A percentile compares a stretch with the other conserved stretches of the same genome.
These are phyloP conservation scores for Kwoniella sp. DNA, from an alignment of 768 basidiomycete genomes.

Conservation along the genomic window DNA sequence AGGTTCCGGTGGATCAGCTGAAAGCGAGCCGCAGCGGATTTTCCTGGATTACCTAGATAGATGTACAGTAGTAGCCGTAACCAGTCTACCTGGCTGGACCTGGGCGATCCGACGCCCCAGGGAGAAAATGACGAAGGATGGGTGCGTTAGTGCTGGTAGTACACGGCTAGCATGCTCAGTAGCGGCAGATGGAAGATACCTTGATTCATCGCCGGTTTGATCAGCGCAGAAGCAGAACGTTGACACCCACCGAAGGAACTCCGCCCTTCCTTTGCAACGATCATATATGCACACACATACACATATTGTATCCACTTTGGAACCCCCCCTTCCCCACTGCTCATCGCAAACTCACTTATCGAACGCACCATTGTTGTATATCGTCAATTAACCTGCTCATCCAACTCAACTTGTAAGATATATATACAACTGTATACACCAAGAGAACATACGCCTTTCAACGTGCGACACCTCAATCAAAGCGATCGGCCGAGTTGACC, in stretches of 20 bases:
- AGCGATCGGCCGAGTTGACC: background rate
- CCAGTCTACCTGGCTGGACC: no score
- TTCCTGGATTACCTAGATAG: background rate
- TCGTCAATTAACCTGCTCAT: background rate
- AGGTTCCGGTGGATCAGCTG: background rate
- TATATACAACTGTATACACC: background rate
- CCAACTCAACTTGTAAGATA: no score
- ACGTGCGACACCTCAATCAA: background rate
- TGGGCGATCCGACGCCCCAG: no score
- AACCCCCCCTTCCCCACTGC: background rate
- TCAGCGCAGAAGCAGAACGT: background rate
- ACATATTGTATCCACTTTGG: background rate
- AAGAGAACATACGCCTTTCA: background rate
- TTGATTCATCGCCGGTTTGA: background rate
- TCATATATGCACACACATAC: constrained; percentile 1
- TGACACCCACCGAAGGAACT: background rate
- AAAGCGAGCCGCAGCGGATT: background rate
- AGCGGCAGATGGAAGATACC: background rate
- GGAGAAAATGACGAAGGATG: background rate
- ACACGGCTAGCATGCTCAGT: background rate
- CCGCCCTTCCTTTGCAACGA: background rate
- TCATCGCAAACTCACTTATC: background rate
- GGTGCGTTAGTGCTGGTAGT: background rate
- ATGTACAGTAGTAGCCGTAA: no score
- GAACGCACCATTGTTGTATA: background rate